phyloP scores from a whole-genome alignment of 805 yeast species.

The Hyphopichia homilentoma region DNA sequence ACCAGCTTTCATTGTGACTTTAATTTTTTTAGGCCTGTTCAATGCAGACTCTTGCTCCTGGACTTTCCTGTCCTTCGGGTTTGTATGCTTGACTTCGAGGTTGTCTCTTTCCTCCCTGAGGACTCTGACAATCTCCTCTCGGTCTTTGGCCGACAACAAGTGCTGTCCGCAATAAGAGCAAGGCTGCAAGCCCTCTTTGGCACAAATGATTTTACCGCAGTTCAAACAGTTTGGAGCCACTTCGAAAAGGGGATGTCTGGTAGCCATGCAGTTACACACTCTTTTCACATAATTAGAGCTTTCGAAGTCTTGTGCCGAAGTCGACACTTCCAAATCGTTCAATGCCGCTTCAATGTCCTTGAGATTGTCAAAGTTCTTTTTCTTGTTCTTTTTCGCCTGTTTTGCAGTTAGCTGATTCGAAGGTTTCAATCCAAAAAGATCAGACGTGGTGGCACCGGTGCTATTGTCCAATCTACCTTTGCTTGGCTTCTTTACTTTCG shows the following conservation, averaged over 20 bases:
- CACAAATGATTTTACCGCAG: slow-evolving; percentile 93
- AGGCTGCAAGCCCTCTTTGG: slow-evolving; percentile 84
- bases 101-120: slow-evolving; percentile 52
- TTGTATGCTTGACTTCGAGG: slow-evolving; percentile 12
- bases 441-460: slow-evolving; percentile 43
- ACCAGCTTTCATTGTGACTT: slow-evolving; percentile 53
- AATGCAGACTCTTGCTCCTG: slow-evolving; percentile 10
- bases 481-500: slow-evolving; percentile 5
- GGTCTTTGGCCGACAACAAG: slow-evolving; percentile 61
- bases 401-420: slow-evolving; percentile 16
- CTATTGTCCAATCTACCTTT: slow-evolving; percentile 5
- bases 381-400: slow-evolving; percentile 30
- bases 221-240: slow-evolving; percentile 90
- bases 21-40: slow-evolving; percentile 41
- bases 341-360: slow-evolving; percentile 65
- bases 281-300: slow-evolving; percentile 15
- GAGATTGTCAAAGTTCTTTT: slow-evolving; percentile 50
- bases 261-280: slow-evolving; percentile 79
- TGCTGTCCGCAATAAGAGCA: slow-evolving; percentile 79
- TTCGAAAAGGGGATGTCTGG: slow-evolving; percentile 82
- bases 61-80: slow-evolving; percentile 13
- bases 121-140: slow-evolving; percentile 49
- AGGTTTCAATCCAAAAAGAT: slow-evolving; percentile 41
- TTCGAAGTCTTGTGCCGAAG: slow-evolving; percentile 10
- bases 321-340: slow-evolving; percentile 42